A percentile compares a stretch with the other conserved stretches of the same genome.
These are phyloP conservation scores for Clarireedia sp. DNA, from an alignment of 2,329 filamentous ascomycete species.

Conservation along the genomic window DNA sequence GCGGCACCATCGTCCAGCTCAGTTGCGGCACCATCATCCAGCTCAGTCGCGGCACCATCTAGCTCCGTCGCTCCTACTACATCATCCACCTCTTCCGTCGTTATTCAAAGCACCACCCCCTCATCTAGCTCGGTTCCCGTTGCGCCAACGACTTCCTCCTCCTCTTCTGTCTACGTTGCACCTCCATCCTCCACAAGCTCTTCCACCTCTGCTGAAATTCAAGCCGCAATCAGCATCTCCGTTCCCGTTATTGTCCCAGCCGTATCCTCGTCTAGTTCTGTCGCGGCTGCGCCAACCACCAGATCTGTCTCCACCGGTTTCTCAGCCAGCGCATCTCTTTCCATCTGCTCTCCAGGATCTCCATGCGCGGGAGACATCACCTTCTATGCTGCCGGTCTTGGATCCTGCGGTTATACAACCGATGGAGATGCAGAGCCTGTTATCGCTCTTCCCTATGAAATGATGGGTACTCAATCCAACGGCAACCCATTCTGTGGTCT, in stretches of 20 bases:
- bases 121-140: constrained; percentile 18
- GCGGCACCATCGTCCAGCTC: constrained; percentile 6
- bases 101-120: constrained; percentile 16
- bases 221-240: neutral
- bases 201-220: neutral
- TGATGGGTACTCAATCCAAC: constrained; percentile 60
- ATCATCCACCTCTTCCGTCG: constrained; percentile 13
- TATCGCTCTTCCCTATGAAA: constrained; percentile 56
- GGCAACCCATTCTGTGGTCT: constrained; percentile 63
- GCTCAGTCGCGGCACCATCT: neutral
- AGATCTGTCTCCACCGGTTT: constrained; percentile 9
- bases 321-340: constrained; percentile 17
- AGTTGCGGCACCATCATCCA: constrained; percentile 1
- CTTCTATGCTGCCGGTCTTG: constrained; percentile 62
- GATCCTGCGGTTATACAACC: constrained; percentile 60
- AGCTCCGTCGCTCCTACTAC: constrained; percentile 11
- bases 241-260: constrained; percentile 4
- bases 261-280: neutral
- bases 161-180: constrained; percentile 22
- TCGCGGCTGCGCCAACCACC: constrained; percentile 5
- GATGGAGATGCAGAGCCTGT: constrained; percentile 48
- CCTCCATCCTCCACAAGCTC: constrained; percentile 12
- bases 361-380: constrained; percentile 58
- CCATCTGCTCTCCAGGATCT: constrained; percentile 28
- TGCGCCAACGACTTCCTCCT: constrained; percentile 7